Evolutionary conservation across 495 filamentous ascomycete species (phyloP), one percentile per base, ranked within the genome.

Genomic region (Aspergillus olivimuriae): DNA sequence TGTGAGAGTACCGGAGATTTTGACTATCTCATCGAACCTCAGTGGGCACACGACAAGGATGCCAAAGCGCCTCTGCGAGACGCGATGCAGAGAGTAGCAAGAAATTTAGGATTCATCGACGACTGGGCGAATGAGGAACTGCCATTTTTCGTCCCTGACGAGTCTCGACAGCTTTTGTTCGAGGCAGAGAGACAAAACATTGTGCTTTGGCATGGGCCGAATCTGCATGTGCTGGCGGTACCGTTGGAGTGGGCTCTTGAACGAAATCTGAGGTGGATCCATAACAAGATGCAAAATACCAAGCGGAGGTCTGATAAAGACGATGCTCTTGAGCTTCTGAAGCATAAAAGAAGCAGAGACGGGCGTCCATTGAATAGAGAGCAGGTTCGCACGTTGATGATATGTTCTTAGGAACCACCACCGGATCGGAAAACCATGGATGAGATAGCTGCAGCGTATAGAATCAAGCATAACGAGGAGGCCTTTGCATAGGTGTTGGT

Each of bases 231-330:
- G 8, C 49, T 62, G 4, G 60, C 59, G 0, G 57, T 44, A 5
- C 59, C 62, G n/a, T 9, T 65, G 9, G 62, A 65, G 36, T 63
- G 60, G 59, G 59, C 62, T 0, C 57, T 65, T 12, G 59, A 65
- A 36, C 45, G 57, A 2, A 65, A 65, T 18, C 11, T 65, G 33
- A 39, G 62, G 26, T 38, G 62, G n/a, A 63, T 65, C 17, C 44
- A 61, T 28, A 39, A 35, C 21, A 49, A 31, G 5, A 17, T 23
- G 12, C 44, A 34, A 11, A 40, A 46, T n/a, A 30, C 47, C 4
- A 63, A 60, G 36, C 38, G 44, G 2, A 50, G 41, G 7, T 36
- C 45, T 6, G 62, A 65, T 47, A 43, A 61, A 12, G 34, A 20
- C 4, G 62, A 65, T 43, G 57, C 53, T 1, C n/a, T 65, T 16